These are phyloP conservation scores for Aureobasidium lini DNA, from an alignment of 2,329 filamentous ascomycete genomes.

Conservation along the genomic window DNA sequence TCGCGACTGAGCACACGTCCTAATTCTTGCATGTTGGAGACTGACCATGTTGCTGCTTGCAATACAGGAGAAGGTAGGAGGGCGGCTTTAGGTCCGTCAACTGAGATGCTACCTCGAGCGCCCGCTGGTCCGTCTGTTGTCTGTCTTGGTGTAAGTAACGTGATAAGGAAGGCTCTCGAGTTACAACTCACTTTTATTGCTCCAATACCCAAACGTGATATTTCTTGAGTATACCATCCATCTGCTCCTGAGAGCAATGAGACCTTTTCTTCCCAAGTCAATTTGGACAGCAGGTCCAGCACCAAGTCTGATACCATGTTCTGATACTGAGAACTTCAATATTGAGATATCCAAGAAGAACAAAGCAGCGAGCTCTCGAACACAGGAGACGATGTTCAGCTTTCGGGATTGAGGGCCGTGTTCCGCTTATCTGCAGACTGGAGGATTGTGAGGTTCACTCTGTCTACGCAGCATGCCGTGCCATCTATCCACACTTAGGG, in stretches of 20 bases:
- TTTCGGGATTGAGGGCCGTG: no score
- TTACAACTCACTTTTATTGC: not conserved
- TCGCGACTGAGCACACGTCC: constrained; percentile 66
- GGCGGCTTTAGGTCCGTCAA: constrained; percentile 58
- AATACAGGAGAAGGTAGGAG: constrained; percentile 72
- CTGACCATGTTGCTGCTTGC: constrained; percentile 72
- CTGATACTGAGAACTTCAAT: no score
- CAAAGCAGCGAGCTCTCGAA: no score
- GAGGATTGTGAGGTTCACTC: no score
- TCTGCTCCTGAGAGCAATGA: not conserved
- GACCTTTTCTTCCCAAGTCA: not conserved
- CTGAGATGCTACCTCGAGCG: constrained; percentile 59
- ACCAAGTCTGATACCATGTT: no score
- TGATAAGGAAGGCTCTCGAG: no score
- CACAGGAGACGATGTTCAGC: no score
- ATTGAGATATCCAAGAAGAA: no score
- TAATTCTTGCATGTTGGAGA: constrained; percentile 58
- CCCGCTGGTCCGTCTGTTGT: constrained; percentile 58
- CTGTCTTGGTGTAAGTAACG: not conserved
- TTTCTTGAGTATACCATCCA: not conserved
- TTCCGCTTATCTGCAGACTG: no score
- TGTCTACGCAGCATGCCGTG: no score
- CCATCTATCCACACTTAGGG: no score
- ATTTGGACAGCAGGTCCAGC: no score
- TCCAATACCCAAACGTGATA: not conserved